Percentiles rank a stretch among this genome's conserved stretches.
Evolutionary conservation across 768 basidiomycete species (phyloP).

Genomic region (Leccinum disarticulatum): DNA sequence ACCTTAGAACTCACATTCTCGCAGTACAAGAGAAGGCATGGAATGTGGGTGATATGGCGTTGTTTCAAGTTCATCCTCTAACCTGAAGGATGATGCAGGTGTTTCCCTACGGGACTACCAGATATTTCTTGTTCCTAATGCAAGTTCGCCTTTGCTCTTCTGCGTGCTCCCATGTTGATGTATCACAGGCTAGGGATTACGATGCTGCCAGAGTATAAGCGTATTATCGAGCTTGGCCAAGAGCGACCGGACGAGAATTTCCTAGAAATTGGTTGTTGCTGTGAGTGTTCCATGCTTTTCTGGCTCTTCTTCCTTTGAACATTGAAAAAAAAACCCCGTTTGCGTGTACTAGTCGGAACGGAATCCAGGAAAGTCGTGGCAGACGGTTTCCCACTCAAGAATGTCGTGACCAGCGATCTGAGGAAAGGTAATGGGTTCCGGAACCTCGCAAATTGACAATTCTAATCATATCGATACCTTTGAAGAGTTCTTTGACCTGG

Average conservation of each 20-base stretch:
- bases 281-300: not conserved
- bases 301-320: not conserved
- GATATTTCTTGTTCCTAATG: not conserved
- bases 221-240: not conserved
- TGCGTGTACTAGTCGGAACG: not conserved
- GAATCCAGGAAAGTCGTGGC: not conserved
- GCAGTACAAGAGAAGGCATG: not conserved
- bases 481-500: not conserved
- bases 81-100: not conserved
- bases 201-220: not conserved
- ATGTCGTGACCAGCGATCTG: not conserved
- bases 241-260: not conserved
- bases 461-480: not conserved
- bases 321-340: not conserved
- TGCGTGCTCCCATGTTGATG: not conserved
- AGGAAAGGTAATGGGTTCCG: not conserved
- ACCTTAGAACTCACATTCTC: not conserved
- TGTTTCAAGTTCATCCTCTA: not conserved
- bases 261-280: not conserved
- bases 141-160: not conserved
- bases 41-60: not conserved
- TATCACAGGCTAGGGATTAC: not conserved
- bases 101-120: not conserved
- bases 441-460: not conserved
- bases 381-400: not conserved